Base-by-base conservation (phyloP, 2,329 filamentous ascomycete genomes). In the Furcasterigmium furcatum region DNA sequence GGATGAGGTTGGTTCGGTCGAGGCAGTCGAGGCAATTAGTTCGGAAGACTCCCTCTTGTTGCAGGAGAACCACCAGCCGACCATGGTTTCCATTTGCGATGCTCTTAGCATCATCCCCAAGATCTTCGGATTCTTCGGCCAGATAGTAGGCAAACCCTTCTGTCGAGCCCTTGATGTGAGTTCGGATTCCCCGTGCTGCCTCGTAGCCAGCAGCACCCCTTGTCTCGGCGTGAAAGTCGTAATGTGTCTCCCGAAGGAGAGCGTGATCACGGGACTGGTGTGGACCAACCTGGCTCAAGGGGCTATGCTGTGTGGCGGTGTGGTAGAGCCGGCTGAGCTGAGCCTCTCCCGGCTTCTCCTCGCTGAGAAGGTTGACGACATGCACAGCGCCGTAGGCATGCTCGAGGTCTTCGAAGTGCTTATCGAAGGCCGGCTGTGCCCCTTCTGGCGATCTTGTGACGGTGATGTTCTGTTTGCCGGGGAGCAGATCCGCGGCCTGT, bases 11-110 rank as follows among this genome's bases (percentile, higher is more conserved):
- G 8, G 94, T 99, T 47, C 94, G 83, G 63, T 99, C 94, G 36
- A 99, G 73, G 62, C 94, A 99, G 64, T 99, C 94, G 21, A 99
- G 74, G 62, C 94, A 99, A 58, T 99, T 99, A 4, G 91, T 96
- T 50, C 92, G 80, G 64, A 97, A 97, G 6, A 95, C 81, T n/a
- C 94, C 92, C 61, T 95, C 89, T 66, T 99, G 94, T 61, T 95
- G 90, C 42, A 96, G 70, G 19, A 95, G 80, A 2, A 90, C 82
- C 8, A 87, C 78, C 71, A 73, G 73, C 19, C 77, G 71, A 12
- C 57, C 55, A 32, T 55, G 71, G n/a, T 64, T 64, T 13, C 64
- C 59, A 3, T 57, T 60, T 3, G 57, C 60, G 10, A 53, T 50
- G 39, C 63, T 62, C 10, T 60, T 55, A 3, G 52, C 60, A 9